Percentiles rank a stretch among this genome's conserved stretches.
phyloP scores from a whole-genome alignment of 2,329 filamentous ascomycete species.

The Phialocephala subalpina region DNA sequence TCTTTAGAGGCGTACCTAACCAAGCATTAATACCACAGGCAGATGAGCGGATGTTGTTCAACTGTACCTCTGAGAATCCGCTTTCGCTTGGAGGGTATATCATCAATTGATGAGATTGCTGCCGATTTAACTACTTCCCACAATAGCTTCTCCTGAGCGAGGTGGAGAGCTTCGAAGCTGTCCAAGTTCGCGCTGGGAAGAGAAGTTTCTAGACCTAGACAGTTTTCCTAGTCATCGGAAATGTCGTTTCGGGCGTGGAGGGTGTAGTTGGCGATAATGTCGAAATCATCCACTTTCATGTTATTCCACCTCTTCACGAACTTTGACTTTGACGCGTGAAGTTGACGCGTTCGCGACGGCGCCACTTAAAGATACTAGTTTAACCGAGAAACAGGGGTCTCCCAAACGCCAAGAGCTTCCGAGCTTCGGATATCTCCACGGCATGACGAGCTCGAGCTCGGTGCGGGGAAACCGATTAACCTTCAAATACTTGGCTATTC shows the following conservation, averaged over 20 bases:
- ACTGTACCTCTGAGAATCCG: conserved; percentile 46
- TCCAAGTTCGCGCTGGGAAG: conserved; percentile 48
- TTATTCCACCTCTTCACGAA: not conserved
- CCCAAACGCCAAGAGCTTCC: not conserved
- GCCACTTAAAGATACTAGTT: not conserved
- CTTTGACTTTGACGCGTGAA: not conserved
- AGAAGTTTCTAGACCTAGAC: conserved; percentile 16
- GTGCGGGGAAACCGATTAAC: not conserved
- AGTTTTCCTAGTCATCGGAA: conserved; percentile 37
- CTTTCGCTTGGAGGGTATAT: conserved; percentile 58
- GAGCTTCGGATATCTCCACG: not conserved
- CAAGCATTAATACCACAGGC: not conserved
- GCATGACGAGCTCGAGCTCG: not conserved
- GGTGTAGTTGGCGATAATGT: conserved; percentile 33
- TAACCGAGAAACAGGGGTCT: not conserved
- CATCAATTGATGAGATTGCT: conserved; percentile 54
- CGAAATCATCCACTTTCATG: not conserved
- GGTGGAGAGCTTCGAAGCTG: conserved; percentile 54
- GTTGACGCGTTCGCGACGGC: conserved; percentile 21
- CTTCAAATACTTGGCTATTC: conserved; percentile 5
- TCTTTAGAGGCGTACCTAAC: not conserved
- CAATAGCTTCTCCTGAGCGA: conserved; percentile 49
- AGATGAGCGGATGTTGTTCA: not conserved
- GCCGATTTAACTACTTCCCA: conserved; percentile 59
- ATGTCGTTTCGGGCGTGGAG: conserved; percentile 37